Evolutionary conservation across 805 yeast genomes (phyloP).

Genomic region (Candida michaelii): DNA sequence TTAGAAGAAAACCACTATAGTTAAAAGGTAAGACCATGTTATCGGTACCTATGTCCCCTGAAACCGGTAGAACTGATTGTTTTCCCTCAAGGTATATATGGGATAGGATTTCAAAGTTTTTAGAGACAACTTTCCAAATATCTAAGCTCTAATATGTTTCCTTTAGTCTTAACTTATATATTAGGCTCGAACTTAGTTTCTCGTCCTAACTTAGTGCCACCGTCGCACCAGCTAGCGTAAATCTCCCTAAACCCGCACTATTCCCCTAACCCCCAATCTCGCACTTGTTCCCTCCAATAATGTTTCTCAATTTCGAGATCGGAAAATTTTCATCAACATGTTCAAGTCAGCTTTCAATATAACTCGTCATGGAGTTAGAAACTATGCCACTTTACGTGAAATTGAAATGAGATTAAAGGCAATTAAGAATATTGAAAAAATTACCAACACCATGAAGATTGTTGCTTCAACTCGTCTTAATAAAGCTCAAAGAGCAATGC

Average conservation of each 20-base stretch:
- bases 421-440: conserved; percentile 97
- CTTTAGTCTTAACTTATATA: too few relatives aligned
- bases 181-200: too few relatives aligned
- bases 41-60: too few relatives aligned
- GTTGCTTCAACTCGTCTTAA: conserved; percentile 96
- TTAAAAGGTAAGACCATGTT: too few relatives aligned
- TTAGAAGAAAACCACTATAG: too few relatives aligned
- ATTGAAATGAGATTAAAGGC: conserved; percentile 97
- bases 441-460: conserved; percentile 99
- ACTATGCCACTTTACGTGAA: conserved; percentile 97
- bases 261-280: neutral
- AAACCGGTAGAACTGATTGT: too few relatives aligned
- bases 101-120: too few relatives aligned
- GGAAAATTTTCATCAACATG: conserved; percentile 8
- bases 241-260: neutral
- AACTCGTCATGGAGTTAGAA: conserved; percentile 52
- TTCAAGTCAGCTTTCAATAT: conserved; percentile 7
- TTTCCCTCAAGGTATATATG: too few relatives aligned
- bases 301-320: conserved; percentile 7
- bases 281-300: neutral
- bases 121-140: too few relatives aligned
- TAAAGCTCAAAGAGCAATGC: conserved; percentile 95
- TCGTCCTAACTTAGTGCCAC: too few relatives aligned
- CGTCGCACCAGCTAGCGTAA: too few relatives aligned
- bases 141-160: too few relatives aligned